Base-by-base conservation (phyloP, 129 eudicot genomes). In the Flaveria robusta region DNA sequence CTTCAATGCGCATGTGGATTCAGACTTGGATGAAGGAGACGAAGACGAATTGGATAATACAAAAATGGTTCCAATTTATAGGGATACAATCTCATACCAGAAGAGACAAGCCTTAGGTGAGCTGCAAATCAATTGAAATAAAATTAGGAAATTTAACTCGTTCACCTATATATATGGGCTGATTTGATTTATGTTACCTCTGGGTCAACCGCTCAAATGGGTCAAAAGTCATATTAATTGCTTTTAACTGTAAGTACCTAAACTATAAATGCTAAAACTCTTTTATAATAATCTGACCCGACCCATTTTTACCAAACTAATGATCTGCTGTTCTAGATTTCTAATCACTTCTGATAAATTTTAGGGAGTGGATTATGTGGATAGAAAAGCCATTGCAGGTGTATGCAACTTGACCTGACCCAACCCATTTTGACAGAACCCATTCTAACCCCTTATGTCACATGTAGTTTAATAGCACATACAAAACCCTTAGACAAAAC, bases 71-170 rank as follows among this genome's bases (percentile, higher is more conserved):
- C 98, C 96, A 0, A 59, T 84, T 59, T 77, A 76, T 50, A 75
- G 72, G n/a, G 82, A 85, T 46, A 88, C 98, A 41, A 76, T 90
- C 39, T 85, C 97, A 43, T 88, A 90, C 81, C 96, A 94, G 73
- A 89, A 85, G 84, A 85, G 98, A 77, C 98, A 94, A 79, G 93
- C 98, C 7, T 81, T 94, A 74, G 92, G 98, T 91, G 39, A 82
- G 86, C 71, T 11, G 9, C 19, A 27, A 14, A 13, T 13, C 1
- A 29, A 5, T 29, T 62, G 1, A 14, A 62, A 5, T 62, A 16
- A 62, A 24, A 18, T 60, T 19, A 16, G 8, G 31, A 41, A 3
- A 13, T 23, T 41, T 24, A 14, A 26, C 39, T 0, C 7, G 1
- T 22, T 20, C 22, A 56, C 64, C 31, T 55, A 55, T 55, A 55